Base-by-base conservation (phyloP, 495 filamentous ascomycete genomes). In the Hypoxylon crocopeplum region DNA sequence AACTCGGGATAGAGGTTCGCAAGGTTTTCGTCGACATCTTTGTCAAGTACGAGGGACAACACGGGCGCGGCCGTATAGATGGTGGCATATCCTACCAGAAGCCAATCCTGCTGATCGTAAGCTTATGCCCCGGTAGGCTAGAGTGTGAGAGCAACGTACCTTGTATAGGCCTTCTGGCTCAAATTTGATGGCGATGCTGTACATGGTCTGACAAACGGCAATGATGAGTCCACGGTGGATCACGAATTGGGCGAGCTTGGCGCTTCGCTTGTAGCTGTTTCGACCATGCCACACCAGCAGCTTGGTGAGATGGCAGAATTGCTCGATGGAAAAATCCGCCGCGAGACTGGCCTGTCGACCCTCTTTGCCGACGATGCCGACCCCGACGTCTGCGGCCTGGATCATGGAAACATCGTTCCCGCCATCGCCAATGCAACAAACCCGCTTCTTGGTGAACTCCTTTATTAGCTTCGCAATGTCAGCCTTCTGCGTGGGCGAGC, bases 321-420 rank as follows among this genome's bases (percentile, higher is more conserved):
- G 91, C 45, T 89, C 87, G 68, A 98, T 93, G 37, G 88, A 92
- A 73, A 99, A 98, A 68, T 99, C 95, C 2, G 95, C 95, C 0
- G 95, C 95, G 1, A 99, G 83, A 56, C 86, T 91, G 16, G 95
- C 95, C 75, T 99, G 95, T 11, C 90, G 86, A 13, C 95, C 95
- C 74, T 99, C 95, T 74, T 98, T 98, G 37, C 95, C 95, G 7
- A 97, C 95, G 56, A 99, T 98, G 25, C 95, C 95, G 52, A 99
- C 92, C 33, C 95, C 95, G 1, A 99, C 92, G 65, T 98, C 95
- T 1, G 95, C 95, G 5, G 94, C 93, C 75, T 97, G 93, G 63
- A 99, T 99, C 95, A 99, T 99, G 45, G 88, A 92, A 22, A 99
- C 95, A 71, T 99, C 95, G 75, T 99, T 99, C 45, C 94, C 94